Base-by-base conservation (phyloP, 1,139 yeast genomes). In the Schwanniomyces etchellsii region DNA sequence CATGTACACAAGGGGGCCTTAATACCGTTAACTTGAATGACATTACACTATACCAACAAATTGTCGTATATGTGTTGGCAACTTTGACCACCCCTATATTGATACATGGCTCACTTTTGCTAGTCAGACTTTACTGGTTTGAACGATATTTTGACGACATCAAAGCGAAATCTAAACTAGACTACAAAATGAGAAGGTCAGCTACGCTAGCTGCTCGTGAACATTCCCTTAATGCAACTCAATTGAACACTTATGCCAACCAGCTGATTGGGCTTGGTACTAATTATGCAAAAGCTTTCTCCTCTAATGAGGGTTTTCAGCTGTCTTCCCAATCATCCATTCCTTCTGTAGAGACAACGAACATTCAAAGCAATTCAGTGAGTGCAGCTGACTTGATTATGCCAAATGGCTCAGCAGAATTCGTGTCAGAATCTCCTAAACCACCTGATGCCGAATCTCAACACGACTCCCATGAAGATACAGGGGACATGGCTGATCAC, bases 1-100 rank as follows among this genome's bases (percentile, higher is more conserved):
- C 91, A 0, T 61, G 81, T 3, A 86, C 98, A 1, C 96, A 89
- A 50, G 95, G 96, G 1, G 99, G 99, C 0, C 61, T 93, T 35
- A 86, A 86, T 48, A 80, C 96, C 0, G 64, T 83, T 14, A 75
- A 86, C 47, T 44, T 81, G 24, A 84, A 84, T 47, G 53, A 60
- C 0, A 44, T 85, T 36, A 57, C 65, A 1, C 54, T 84, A 28
- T 89, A 81, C 57, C 97, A 91, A 54, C 96, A 89, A 51, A 70
- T 88, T 14, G 57, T 71, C 12, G 52, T 84, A 3, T 84, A 79
- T 46, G 42, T 80, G 5, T 37, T 74, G 2, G 60, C 93, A 21
- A 65, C 77, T 41, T 44, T 86, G 14, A 74, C 95, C 2, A 89
- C 95, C 1, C 97, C 97, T 1, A 85, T 91, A 15, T 82, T 83